Evolutionary conservation across 192 early-diverging fungal genomes (phyloP), one percentile per base, ranked within the genome.

Genomic region (Phycomyces blakesleeanus): DNA sequence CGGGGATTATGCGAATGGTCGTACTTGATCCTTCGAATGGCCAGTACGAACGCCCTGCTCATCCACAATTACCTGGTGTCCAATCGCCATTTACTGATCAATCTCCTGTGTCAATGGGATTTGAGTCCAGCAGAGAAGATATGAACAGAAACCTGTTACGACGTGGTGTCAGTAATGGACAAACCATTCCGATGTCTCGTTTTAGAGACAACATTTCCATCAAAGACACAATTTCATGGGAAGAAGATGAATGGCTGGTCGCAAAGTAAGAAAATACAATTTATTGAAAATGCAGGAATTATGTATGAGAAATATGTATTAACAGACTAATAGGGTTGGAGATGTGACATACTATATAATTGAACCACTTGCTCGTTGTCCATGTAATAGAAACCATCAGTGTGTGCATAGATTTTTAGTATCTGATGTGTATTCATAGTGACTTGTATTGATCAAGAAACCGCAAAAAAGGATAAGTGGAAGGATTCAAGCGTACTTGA

Each of bases 241-340:
- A 75, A 16, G 73, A 75, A 51, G 73, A 75, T 22, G 24, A 54
- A 38, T 75, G 73, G 73, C 25, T 75, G 29, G 73, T 75, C 8
- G 63, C 51, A 15, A 63, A 50, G 69, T 75, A 62, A 69, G 50
- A 24, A 20, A 50, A 29, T 55, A 7, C n/a, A n/a, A n/a, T 25
- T 21, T 44, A 25, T 20, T 27, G 24, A 37, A 39, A 5, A 6
- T n/a, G 34, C 24, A 29, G 15, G 16, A 18, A 50, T 27, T 20
- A 5, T 16, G 12, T 15, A 51, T 9, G 5, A 14, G 11, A 29
- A 18, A 14, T 7, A 18, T 38, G 4, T 38, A 56, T 14, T 56
- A 3, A 18, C 8, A 18, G 1, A 34, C 12, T 50, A 26, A 14
- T 41, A 74, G 73, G 57, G 57, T 75, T 34, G 73, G 73, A 24